A percentile compares a stretch with the other conserved stretches of the same genome.
phyloP scores from a whole-genome alignment of 495 filamentous ascomycete species.

The Penicillium waksmanii region DNA sequence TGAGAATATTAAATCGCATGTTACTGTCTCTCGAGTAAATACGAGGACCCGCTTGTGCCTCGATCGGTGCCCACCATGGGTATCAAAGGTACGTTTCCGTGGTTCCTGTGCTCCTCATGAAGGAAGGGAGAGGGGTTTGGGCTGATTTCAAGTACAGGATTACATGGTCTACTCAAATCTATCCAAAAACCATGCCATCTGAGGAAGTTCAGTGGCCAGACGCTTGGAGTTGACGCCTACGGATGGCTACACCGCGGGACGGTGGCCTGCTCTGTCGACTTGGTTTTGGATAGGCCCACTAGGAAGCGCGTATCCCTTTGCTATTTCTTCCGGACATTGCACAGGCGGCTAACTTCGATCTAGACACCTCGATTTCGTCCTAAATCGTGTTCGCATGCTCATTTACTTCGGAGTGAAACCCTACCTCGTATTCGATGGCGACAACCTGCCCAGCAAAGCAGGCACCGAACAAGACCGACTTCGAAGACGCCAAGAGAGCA shows the following conservation, averaged over 20 bases:
- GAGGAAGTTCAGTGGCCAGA: slow-evolving; percentile 85
- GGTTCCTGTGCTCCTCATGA: neutral
- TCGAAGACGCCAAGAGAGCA: slow-evolving; percentile 72
- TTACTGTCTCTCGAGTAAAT: slow-evolving; percentile 25
- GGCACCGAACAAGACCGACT: slow-evolving; percentile 78
- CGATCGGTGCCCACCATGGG: slow-evolving; percentile 59
- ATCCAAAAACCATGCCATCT: slow-evolving; percentile 88
- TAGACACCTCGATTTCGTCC: slow-evolving; percentile 89
- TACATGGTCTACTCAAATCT: slow-evolving; percentile 90
- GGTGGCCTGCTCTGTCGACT: slow-evolving; percentile 85
- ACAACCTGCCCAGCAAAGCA: slow-evolving; percentile 93
- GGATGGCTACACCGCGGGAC: slow-evolving; percentile 98
- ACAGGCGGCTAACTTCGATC: slow-evolving; percentile 10
- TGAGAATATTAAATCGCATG: slow-evolving; percentile 20
- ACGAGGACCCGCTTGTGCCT: slow-evolving; percentile 39
- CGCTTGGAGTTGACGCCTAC: slow-evolving; percentile 92
- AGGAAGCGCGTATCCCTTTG: slow-evolving; percentile 63
- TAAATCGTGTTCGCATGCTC: slow-evolving; percentile 91
- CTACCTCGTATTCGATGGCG: slow-evolving; percentile 95
- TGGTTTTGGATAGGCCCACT: slow-evolving; percentile 86
- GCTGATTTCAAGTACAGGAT: slow-evolving; percentile 53
- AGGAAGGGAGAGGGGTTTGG: slow-evolving; percentile 5
- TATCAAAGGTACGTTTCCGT: slow-evolving; percentile 62
- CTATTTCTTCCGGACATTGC: neutral
- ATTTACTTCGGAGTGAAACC: slow-evolving; percentile 89